Conservation (phyloP, 345 rosid species). For the Eucalyptus lansdowneana region DNA sequence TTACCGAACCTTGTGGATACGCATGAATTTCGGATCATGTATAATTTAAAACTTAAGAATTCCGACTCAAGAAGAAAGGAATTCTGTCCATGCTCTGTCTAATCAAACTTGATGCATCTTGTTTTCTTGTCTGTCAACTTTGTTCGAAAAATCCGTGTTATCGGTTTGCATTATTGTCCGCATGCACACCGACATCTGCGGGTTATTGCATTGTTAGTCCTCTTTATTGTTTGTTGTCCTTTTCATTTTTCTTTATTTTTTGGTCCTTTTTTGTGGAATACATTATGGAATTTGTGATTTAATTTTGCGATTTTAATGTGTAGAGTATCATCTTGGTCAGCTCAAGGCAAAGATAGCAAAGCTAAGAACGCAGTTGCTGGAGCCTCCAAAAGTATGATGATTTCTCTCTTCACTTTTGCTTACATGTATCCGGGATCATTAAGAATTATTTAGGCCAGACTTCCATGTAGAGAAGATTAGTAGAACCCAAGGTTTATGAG, state of each 20-base stretch:
- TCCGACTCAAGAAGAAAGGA: not conserved
- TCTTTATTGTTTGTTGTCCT: not conserved
- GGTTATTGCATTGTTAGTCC: not conserved
- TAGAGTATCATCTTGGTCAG: constrained; percentile 99
- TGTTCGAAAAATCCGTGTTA: not conserved
- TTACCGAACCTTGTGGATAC: not conserved
- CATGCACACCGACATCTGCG: not conserved
- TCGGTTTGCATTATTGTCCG: not conserved
- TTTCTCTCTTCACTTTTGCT: not conserved
- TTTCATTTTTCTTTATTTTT: not conserved
- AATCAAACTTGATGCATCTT: not conserved
- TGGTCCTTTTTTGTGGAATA: not conserved
- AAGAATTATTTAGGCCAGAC: not conserved
- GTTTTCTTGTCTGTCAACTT: not conserved
- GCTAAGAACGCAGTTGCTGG: constrained; percentile 87
- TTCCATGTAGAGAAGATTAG: not conserved
- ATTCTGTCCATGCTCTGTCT: not conserved
- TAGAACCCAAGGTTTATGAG: not conserved
- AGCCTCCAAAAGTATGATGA: constrained; percentile 78
- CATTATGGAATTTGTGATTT: not conserved
- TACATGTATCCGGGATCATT: not conserved
- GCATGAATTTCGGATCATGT: not conserved
- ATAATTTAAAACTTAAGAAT: not conserved
- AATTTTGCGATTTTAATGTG: not conserved
- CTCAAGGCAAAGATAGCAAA: constrained; percentile 99